Base-by-base conservation (phyloP, 108 stramenopile genomes). In the Skeletonema marinoi region DNA sequence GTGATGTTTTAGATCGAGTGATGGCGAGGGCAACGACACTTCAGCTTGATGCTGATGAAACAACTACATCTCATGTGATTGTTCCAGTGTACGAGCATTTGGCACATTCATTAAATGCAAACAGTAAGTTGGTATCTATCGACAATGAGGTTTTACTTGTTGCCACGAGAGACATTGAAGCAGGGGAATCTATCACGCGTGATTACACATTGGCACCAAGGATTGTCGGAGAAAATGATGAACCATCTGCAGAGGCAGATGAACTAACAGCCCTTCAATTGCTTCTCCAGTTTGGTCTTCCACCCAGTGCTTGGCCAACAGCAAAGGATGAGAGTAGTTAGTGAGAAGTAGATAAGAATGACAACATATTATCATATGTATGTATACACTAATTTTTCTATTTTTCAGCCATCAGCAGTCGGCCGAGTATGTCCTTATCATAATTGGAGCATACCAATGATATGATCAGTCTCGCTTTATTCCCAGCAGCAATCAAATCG, bases 381-480 rank as follows among this genome's bases (percentile, higher is more conserved):
- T 56, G 4, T 4, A 1, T 56, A 25, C 17, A 51, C 25, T 25
- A 10, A 56, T 56, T 1, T 54, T 25, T 9, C 63, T 35, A 11
- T 19, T 17, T 1, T 29, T 54, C 54, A 13, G 30, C 32, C 41
- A n/a, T 64, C 13, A 82, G 42, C 4, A 83, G 51, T 13, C 61
- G 82, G 58, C 63, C 73, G 38, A 83, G 70, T 36, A 83, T 60
- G 66, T 69, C 74, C 6, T 32, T 58, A 6, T 78, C 77, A 41
- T 83, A 79, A 59, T 68, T 75, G 19, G 42, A 51, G 30, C 75
- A 77, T 0, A 60, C 67, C 60, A 77, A 59, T 10, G 59, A 56
- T 19, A 83, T 68, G 12, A 83, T 79, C 10, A 42, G 32, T 30
- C 75, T 51, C 35, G 82, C 76, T 31, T 48, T 31, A 56, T 75